phyloP scores from a whole-genome alignment of 2,329 filamentous ascomycete genomes.

The Scedosporium boydii region DNA sequence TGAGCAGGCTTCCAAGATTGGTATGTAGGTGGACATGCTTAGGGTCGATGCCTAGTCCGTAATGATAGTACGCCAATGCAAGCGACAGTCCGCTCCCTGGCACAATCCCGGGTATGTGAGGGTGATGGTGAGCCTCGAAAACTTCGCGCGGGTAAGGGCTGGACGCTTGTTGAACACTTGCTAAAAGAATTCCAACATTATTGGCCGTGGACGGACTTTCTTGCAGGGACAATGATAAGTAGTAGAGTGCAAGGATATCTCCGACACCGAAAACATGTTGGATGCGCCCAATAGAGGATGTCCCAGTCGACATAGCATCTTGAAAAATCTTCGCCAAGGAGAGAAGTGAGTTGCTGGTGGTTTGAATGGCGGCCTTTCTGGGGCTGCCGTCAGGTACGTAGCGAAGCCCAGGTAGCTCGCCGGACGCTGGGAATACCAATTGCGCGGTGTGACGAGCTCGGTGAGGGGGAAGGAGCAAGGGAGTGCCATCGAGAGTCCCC shows the following conservation, averaged over 20 bases:
- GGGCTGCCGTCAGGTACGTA: slow-evolving; percentile 62
- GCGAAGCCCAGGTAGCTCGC: slow-evolving; percentile 70
- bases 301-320: slow-evolving; percentile 78
- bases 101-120: slow-evolving; percentile 63
- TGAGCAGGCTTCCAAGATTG: slow-evolving; percentile 87
- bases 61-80: slow-evolving; percentile 90
- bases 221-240: slow-evolving; percentile 85
- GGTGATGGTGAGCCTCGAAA: slow-evolving; percentile 9
- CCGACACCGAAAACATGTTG: slow-evolving; percentile 67
- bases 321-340: slow-evolving; percentile 97
- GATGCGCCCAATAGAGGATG: slow-evolving; percentile 41
- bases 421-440: slow-evolving; percentile 67
- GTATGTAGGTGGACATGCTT: slow-evolving; percentile 95
- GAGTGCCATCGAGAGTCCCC: slow-evolving; percentile 19
- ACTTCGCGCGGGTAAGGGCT: slow-evolving; percentile 6
- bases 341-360: slow-evolving; percentile 88
- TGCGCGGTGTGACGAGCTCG: slow-evolving; percentile 74
- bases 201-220: slow-evolving; percentile 97
- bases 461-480: slow-evolving; percentile 73
- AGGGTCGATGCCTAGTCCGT: slow-evolving; percentile 76
- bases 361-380: slow-evolving; percentile 74
- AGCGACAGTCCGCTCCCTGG: slow-evolving; percentile 82
- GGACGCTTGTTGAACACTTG: slow-evolving; percentile 68
- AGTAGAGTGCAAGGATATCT: slow-evolving; percentile 91
- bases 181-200: slow-evolving; percentile 94